Evolutionary conservation across 75 land plant species (phyloP).

Genomic region (Larix kaempferi): DNA sequence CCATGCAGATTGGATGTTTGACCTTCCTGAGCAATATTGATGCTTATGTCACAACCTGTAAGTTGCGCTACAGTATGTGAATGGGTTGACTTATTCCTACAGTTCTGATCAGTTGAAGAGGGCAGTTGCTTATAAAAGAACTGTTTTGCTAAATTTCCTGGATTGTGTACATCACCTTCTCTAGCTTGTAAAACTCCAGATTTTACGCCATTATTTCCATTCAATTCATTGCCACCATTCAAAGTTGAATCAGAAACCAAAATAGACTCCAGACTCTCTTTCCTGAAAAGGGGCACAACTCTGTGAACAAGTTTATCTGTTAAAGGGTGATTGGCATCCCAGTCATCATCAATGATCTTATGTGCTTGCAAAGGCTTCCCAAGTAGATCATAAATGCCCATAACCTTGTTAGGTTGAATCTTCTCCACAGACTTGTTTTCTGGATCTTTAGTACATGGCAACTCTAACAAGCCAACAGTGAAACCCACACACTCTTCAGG

Average conservation of each 20-base stretch:
- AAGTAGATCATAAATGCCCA: neutral
- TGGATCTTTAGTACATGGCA: neutral
- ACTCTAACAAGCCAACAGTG: neutral
- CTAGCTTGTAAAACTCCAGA: neutral
- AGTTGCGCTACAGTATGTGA: neutral
- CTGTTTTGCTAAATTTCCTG: neutral
- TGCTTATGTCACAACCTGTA: neutral
- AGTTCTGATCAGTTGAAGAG: constrained; percentile 1
- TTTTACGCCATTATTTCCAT: neutral
- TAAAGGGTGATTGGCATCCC: neutral
- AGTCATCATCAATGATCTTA: neutral
- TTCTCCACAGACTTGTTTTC: neutral
- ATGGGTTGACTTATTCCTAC: neutral
- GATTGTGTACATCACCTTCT: neutral
- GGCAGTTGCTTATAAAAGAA: neutral
- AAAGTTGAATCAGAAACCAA: neutral
- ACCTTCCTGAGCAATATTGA: neutral
- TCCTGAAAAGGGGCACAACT: neutral
- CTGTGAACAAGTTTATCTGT: neutral
- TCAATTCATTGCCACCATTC: neutral
- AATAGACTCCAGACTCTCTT: neutral
- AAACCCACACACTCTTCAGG: neutral
- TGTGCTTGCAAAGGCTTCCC: neutral
- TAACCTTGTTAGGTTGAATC: neutral
- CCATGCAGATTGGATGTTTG: neutral